Conservation (phyloP, 352 stramenopile species). For the Phytophthora citrophthora region DNA sequence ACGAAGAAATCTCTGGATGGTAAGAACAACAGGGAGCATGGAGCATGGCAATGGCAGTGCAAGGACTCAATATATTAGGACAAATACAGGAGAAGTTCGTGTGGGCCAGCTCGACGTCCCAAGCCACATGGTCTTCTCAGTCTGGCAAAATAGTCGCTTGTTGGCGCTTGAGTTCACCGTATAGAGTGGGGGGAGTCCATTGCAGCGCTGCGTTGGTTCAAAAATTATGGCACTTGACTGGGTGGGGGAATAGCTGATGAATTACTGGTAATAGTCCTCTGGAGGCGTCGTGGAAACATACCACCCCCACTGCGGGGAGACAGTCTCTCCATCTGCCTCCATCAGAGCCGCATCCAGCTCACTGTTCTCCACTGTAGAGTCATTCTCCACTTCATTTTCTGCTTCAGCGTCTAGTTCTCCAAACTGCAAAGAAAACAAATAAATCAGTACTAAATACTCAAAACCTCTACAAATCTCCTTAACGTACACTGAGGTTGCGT, state of each 20-base stretch:
- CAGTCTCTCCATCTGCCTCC: slow-evolving; percentile 48
- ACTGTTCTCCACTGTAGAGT: slow-evolving; percentile 13
- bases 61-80: slow-evolving; percentile 40
- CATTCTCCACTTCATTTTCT: slow-evolving; percentile 15
- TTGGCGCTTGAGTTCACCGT: slow-evolving; percentile 19
- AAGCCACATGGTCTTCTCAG: slow-evolving; percentile 5
- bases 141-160: slow-evolving; percentile 18
- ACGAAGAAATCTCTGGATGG: not conserved
- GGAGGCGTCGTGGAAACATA: slow-evolving; percentile 84
- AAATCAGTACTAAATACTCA: slow-evolving; percentile 6
- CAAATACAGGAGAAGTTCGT: slow-evolving; percentile 16
- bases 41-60: slow-evolving; percentile 5
- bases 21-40: not conserved
- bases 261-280: slow-evolving; percentile 68
- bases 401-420: slow-evolving; percentile 41
- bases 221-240: slow-evolving; percentile 36
- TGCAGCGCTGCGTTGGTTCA: slow-evolving; percentile 17
- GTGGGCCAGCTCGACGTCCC: slow-evolving; percentile 3
- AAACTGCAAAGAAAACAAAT: slow-evolving; percentile 29
- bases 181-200: slow-evolving; percentile 19
- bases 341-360: slow-evolving; percentile 25
- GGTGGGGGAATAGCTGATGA: not conserved
- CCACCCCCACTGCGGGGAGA: slow-evolving; percentile 82
- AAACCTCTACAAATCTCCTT: not conserved
- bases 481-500: slow-evolving; percentile 42